A percentile compares a stretch with the other conserved stretches of the same genome.
Conservation (phyloP, 352 stramenopile species). For the Lagenidium sp. region DNA sequence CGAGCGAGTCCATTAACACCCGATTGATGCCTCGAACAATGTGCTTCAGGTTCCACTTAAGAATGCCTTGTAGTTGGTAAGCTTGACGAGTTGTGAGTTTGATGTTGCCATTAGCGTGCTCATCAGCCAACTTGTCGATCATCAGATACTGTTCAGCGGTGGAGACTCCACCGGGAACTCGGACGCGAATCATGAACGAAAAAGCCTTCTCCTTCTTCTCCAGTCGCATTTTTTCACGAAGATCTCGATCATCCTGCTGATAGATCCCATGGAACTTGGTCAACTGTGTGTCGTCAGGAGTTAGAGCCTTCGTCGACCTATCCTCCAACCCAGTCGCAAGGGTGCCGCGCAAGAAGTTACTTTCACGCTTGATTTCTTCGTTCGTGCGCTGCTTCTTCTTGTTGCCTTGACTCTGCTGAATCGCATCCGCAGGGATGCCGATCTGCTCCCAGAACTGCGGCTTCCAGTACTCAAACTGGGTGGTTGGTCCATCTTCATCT, state of each 20-base stretch:
- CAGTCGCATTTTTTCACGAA: conserved; percentile 64
- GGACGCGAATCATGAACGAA: conserved; percentile 96
- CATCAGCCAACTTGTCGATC: conserved; percentile 89
- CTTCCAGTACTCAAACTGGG: conserved; percentile 69
- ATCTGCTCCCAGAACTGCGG: conserved; percentile 66
- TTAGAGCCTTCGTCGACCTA: conserved; percentile 59
- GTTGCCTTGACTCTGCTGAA: conserved; percentile 21
- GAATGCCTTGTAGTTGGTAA: conserved; percentile 95
- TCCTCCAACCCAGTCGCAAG: conserved; percentile 59
- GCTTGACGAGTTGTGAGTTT: conserved; percentile 95
- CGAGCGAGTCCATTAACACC: conserved; percentile 91
- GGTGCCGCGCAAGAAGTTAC: conserved; percentile 70
- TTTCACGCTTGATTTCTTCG: conserved; percentile 78
- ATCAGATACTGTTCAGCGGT: conserved; percentile 91
- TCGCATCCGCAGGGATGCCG: conserved; percentile 45
- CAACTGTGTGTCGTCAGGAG: conserved; percentile 63
- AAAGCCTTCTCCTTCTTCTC: conserved; percentile 89
- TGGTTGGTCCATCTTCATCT: conserved; percentile 66
- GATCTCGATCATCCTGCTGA: conserved; percentile 94
- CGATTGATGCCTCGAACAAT: conserved; percentile 92
- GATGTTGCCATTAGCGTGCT: conserved; percentile 94
- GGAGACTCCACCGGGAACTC: conserved; percentile 92
- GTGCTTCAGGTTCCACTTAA: conserved; percentile 96
- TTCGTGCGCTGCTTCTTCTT: conserved; percentile 76
- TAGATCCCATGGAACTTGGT: conserved; percentile 98